These are phyloP conservation scores for Acanthamoeba divionensis DNA, from an alignment of 208 protist species.

Conservation along the genomic window DNA sequence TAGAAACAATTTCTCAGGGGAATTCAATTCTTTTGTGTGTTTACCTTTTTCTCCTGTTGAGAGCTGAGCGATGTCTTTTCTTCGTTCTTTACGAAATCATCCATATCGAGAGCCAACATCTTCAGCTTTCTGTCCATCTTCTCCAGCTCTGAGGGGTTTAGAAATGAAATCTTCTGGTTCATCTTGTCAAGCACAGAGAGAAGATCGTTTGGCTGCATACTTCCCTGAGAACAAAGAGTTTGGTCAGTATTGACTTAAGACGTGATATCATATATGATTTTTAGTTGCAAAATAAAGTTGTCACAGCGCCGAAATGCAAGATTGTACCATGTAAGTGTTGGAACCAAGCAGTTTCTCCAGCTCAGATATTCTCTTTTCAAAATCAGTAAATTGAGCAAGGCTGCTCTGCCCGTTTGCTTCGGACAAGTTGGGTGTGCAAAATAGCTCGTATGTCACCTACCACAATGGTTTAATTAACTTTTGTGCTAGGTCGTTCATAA, in stretches of 20 bases:
- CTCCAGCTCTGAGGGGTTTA: conserved; percentile 5
- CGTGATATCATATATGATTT: too few species aligned
- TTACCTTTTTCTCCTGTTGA: conserved; percentile 51
- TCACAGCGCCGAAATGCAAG: too few species aligned
- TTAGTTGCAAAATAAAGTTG: too few species aligned
- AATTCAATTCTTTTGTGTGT: background rate
- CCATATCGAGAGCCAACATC: conserved; percentile 44
- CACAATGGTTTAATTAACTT: background rate
- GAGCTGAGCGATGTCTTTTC: background rate
- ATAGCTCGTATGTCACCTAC: conserved; percentile 43
- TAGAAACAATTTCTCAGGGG: background rate
- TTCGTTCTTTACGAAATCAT: conserved; percentile 28
- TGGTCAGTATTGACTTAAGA: too few species aligned
- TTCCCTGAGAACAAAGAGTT: background rate
- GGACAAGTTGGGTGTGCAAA: background rate
- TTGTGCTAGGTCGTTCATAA: too few species aligned
- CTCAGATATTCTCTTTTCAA: background rate
- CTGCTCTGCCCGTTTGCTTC: background rate
- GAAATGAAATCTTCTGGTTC: conserved; percentile 28
- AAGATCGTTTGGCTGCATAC: background rate
- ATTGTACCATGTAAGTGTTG: conserved; percentile 56
- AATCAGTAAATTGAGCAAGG: background rate
- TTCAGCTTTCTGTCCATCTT: conserved; percentile 50
- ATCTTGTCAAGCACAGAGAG: background rate
- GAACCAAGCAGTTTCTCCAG: conserved; percentile 33